Base-by-base conservation (phyloP, 106 monocot genomes). In the Platanthera zijinensis region DNA sequence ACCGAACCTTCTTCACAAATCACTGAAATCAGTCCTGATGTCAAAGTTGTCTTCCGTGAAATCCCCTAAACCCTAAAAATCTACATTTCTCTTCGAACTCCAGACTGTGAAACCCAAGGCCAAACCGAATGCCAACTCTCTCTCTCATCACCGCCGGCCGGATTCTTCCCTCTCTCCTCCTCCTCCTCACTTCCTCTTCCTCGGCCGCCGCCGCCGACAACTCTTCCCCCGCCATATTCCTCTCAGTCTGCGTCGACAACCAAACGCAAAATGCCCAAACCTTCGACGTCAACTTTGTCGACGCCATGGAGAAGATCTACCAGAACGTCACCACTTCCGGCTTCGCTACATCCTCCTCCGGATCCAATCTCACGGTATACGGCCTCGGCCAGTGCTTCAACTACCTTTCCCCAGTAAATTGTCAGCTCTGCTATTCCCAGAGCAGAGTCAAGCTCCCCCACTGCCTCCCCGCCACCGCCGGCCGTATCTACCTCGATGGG, bases 221-320 rank as follows among this genome's bases (percentile, higher is more conserved):
- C 57, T 8, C 62, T 7, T 74, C 75, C 1, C 78, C 81, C 17
- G 63, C 74, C 1, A 64, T 78, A 18, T 22, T 78, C 85, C 78
- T 57, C 74, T 47, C 78, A 7, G 45, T 82, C 57, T 85, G 85
- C 75, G 51, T 71, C 78, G 13, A 22, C 8, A 71, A 19, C 78
- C 49, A 78, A 48, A 53, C 78, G 10, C 12, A 8, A 21, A 64
- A 71, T 51, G 28, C 78, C 61, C 50, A 71, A 17, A 6, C 79
- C 48, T 85, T 85, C 75, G 85, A 82, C 48, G 67, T 76, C 48
- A 82, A 73, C 79, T 85, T 85, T 82, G 78, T 85, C 25, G 71
- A 78, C 76, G 22, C 69, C 21, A 82, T 85, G 85, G 85, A 82
- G 73, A n/a, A 61, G 52, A 69, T 82, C 48, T 79, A 75, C 82